Evolutionary conservation across 345 rosid species (phyloP).

Genomic region (Citropsis articulata): DNA sequence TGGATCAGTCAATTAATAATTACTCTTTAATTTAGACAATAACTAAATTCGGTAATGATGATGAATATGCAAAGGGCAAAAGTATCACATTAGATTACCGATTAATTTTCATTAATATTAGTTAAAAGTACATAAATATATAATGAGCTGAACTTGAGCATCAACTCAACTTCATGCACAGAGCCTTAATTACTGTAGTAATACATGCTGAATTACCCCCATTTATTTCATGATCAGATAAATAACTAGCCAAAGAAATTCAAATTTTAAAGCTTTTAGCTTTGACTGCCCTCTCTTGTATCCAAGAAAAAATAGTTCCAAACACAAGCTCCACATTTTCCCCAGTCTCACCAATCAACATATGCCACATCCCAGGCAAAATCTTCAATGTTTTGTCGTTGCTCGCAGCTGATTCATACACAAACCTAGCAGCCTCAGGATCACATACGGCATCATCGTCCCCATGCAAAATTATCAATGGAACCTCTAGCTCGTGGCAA

Average conservation of each 20-base stretch:
- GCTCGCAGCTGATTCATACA: conserved; percentile 22
- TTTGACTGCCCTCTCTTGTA: conserved; percentile 3
- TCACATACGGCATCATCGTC: conserved; percentile 26
- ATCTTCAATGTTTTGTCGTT: conserved; percentile 26
- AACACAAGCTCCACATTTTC: conserved; percentile 27
- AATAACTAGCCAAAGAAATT: not conserved
- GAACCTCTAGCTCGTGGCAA: conserved; percentile 23
- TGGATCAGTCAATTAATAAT: too few relatives aligned
- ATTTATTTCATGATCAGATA: too few relatives aligned
- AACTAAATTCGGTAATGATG: too few relatives aligned
- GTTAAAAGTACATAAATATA: too few relatives aligned
- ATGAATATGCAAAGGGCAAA: too few relatives aligned
- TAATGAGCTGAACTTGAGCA: too few relatives aligned
- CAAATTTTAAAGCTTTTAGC: not conserved
- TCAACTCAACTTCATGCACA: too few relatives aligned
- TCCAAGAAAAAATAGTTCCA: conserved; percentile 20
- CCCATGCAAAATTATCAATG: conserved; percentile 25
- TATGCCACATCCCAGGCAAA: conserved; percentile 30
- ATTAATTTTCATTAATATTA: too few relatives aligned
- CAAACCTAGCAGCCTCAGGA: conserved; percentile 8
- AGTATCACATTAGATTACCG: too few relatives aligned
- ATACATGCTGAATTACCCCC: not conserved
- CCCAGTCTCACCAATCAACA: conserved; percentile 24
- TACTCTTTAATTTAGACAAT: too few relatives aligned
- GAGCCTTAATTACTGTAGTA: too few relatives aligned